Conservation (phyloP, 371 early-diverging fungal species). For the Mycotypha africana region DNA sequence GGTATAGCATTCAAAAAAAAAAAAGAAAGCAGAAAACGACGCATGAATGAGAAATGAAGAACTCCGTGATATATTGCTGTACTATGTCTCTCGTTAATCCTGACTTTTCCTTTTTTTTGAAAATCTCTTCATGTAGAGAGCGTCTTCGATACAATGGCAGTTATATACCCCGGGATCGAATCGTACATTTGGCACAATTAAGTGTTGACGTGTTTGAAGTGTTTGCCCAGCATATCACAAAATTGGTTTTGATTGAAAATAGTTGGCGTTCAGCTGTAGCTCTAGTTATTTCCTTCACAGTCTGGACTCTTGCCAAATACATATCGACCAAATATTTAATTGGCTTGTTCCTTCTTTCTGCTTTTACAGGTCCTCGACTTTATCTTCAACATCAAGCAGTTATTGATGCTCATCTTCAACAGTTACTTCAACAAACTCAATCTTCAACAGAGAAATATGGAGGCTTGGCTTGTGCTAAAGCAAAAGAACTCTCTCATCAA, state of each 20-base stretch:
- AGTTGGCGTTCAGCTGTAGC: constrained; percentile 45
- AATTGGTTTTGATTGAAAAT: constrained; percentile 49
- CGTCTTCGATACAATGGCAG: constrained; percentile 27
- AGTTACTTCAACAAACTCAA: constrained; percentile 25
- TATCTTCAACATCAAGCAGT: constrained; percentile 49
- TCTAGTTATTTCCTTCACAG: constrained; percentile 37
- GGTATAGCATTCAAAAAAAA: no score
- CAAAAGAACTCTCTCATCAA: constrained; percentile 14
- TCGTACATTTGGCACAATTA: constrained; percentile 28
- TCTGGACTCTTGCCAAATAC: constrained; percentile 55
- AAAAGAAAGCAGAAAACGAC: background rate
- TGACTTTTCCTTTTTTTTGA: background rate
- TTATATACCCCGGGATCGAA: constrained; percentile 35
- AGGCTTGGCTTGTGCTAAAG: constrained; percentile 23
- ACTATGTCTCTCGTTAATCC: background rate
- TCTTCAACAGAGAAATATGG: constrained; percentile 28
- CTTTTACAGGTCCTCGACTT: constrained; percentile 46
- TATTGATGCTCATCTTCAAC: constrained; percentile 46
- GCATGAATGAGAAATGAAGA: background rate
- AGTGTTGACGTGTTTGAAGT: constrained; percentile 44
- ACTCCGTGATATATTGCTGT: no score
- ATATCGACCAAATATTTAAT: constrained; percentile 52
- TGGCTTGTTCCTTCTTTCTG: constrained; percentile 38
- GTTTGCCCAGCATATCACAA: constrained; percentile 40
- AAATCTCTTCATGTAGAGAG: constrained; percentile 8